These are phyloP conservation scores for Malus orientalis DNA, from an alignment of 306 rosid genomes.

Conservation along the genomic window DNA sequence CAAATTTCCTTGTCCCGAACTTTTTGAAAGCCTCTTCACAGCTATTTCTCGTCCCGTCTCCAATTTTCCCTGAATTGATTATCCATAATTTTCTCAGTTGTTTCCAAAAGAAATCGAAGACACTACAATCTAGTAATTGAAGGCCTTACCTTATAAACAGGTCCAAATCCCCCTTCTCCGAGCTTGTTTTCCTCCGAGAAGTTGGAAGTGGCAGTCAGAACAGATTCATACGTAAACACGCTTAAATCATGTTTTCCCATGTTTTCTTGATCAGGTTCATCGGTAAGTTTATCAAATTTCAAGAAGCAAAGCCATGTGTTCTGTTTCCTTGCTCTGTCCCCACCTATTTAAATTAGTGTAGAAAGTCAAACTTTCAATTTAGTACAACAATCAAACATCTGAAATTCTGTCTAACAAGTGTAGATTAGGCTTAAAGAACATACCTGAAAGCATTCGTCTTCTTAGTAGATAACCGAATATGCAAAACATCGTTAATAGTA, in stretches of 20 bases:
- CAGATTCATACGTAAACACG: background rate
- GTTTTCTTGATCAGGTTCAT: background rate
- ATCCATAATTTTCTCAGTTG: background rate
- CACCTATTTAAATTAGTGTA: background rate
- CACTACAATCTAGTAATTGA: background rate
- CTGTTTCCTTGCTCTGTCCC: background rate
- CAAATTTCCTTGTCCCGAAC: background rate
- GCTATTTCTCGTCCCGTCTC: slow-evolving; percentile 17
- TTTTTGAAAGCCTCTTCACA: slow-evolving; percentile 27
- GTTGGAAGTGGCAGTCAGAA: background rate
- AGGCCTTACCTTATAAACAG: background rate
- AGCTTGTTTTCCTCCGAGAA: background rate
- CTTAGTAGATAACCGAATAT: background rate
- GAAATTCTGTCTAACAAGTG: background rate
- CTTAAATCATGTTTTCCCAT: background rate
- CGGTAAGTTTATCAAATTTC: too few species aligned
- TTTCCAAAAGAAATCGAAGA: background rate
- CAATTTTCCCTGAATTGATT: slow-evolving; percentile 14
- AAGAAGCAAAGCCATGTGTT: background rate
- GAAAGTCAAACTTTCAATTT: too few species aligned
- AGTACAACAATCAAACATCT: background rate
- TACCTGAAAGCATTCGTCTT: slow-evolving; percentile 4
- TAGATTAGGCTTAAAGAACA: background rate
- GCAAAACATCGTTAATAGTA: background rate
- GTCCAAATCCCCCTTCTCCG: background rate